Percentiles rank a stretch among this genome's conserved stretches.
Conservation (phyloP, 2,329 filamentous ascomycete genomes). For the Plenodomus tracheiphilus region DNA sequence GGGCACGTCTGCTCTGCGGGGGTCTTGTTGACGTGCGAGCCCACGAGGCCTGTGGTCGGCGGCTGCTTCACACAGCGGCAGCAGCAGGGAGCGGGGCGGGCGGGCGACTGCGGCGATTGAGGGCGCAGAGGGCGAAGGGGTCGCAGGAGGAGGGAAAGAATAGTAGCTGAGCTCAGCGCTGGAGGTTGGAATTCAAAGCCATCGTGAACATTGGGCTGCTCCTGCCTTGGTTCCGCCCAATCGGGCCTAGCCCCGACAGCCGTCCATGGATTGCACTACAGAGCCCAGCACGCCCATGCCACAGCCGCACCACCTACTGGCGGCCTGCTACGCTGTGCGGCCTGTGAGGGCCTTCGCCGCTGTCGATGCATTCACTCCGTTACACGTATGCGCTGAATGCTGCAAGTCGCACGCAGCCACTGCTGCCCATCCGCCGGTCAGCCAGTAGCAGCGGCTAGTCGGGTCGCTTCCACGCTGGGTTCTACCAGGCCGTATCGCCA, state of each 20-base stretch:
- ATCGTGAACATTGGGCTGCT: constrained; percentile 4
- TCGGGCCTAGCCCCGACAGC: not conserved
- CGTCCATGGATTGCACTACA: too few relatives aligned
- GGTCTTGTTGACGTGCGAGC: constrained; percentile 15
- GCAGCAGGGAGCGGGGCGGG: constrained; percentile 1
- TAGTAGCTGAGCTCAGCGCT: constrained; percentile 9
- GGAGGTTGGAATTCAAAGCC: constrained; percentile 4
- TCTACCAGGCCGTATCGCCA: not conserved
- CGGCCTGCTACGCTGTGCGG: too few relatives aligned
- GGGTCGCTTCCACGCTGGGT: not conserved
- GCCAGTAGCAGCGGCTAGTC: not conserved
- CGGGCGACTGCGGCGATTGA: not conserved
- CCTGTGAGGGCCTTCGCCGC: too few relatives aligned
- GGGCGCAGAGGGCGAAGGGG: not conserved
- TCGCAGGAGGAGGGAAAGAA: not conserved
- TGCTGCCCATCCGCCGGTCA: not conserved
- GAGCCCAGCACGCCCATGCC: not conserved
- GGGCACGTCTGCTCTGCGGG: constrained; percentile 11
- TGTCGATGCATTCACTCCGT: too few relatives aligned
- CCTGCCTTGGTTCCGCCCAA: not conserved
- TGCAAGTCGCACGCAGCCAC: not conserved
- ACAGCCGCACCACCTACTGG: too few relatives aligned
- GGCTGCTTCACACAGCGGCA: constrained; percentile 14
- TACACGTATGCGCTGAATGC: not conserved
- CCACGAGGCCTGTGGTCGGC: constrained; percentile 12